Conservation (phyloP, 768 basidiomycete species). For the Leccinum subtestaceum region DNA sequence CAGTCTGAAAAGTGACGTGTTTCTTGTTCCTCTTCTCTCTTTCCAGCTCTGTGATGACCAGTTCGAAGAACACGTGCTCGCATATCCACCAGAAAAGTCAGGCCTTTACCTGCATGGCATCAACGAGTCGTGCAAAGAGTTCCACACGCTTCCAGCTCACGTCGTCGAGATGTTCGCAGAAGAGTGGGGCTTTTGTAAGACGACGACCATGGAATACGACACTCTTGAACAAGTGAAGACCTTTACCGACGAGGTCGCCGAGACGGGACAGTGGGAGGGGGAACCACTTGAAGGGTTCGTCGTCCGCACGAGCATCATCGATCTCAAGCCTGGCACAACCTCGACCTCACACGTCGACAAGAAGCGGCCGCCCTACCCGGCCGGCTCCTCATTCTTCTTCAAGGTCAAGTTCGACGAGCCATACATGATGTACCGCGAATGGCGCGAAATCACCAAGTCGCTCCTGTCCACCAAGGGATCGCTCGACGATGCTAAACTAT, state of each 20-base stretch:
- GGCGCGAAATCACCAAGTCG: slow-evolving; percentile 88
- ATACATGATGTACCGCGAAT: slow-evolving; percentile 98
- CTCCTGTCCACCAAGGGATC: slow-evolving; percentile 48
- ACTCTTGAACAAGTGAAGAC: slow-evolving; percentile 63
- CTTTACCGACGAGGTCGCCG: slow-evolving; percentile 68
- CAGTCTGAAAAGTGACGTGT: neutral
- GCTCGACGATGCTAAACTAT: slow-evolving; percentile 39
- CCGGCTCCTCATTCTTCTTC: slow-evolving; percentile 93
- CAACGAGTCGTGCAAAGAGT: slow-evolving; percentile 64
- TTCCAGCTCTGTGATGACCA: slow-evolving; percentile 90
- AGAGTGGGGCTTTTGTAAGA: slow-evolving; percentile 90
- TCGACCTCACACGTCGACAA: slow-evolving; percentile 19
- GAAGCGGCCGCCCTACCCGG: slow-evolving; percentile 59
- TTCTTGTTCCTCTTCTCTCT: neutral
- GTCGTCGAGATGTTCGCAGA: slow-evolving; percentile 76
- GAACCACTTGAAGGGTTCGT: slow-evolving; percentile 93
- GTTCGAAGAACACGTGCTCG: slow-evolving; percentile 95
- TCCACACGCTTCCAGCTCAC: slow-evolving; percentile 66
- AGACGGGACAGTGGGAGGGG: slow-evolving; percentile 75
- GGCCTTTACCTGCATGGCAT: slow-evolving; percentile 94
- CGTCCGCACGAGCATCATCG: slow-evolving; percentile 69
- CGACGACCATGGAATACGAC: slow-evolving; percentile 50
- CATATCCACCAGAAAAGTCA: slow-evolving; percentile 75
- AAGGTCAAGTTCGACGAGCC: slow-evolving; percentile 99
- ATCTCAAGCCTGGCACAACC: slow-evolving; percentile 34